A percentile compares a stretch with the other conserved stretches of the same genome.
phyloP scores from a whole-genome alignment of 73 alveolate species.

The Symbiodinium pilosum region DNA sequence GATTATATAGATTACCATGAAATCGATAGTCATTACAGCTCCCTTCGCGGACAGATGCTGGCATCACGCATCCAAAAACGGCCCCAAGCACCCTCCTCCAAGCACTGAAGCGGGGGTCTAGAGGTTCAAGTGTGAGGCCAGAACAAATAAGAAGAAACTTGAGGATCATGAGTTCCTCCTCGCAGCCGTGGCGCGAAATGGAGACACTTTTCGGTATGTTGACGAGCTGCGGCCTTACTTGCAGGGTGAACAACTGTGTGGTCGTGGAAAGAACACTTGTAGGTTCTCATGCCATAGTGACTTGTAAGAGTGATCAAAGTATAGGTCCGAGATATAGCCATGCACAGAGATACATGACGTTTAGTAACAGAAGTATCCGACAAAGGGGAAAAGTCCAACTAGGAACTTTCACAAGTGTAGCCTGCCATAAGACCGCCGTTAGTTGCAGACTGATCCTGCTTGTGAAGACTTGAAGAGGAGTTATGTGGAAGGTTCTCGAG shows the following conservation, averaged over 20 bases:
- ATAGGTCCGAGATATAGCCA: no score
- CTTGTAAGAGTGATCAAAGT: background rate
- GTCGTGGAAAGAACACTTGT: background rate
- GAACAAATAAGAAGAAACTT: background rate
- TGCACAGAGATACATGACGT: background rate
- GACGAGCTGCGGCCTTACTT: slow-evolving; percentile 4
- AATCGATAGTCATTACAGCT: no score
- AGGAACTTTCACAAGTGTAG: no score
- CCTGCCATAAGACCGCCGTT: no score
- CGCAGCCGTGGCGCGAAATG: slow-evolving; percentile 87
- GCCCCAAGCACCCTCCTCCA: no score
- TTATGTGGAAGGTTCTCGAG: no score
- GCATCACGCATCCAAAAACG: no score
- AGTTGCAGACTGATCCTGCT: no score
- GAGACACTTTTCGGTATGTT: slow-evolving; percentile 59
- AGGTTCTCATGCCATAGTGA: background rate
- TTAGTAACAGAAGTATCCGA: background rate
- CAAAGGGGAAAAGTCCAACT: no score
- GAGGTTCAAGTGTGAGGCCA: background rate
- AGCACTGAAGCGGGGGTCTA: background rate
- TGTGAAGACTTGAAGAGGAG: no score
- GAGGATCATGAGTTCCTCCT: slow-evolving; percentile 60
- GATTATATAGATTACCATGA: no score
- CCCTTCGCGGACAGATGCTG: no score
- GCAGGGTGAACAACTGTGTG: background rate